Percentiles rank a stretch among this genome's conserved stretches.
phyloP scores from a whole-genome alignment of 2,329 filamentous ascomycete species.

The Aspergillus puulaauensis region DNA sequence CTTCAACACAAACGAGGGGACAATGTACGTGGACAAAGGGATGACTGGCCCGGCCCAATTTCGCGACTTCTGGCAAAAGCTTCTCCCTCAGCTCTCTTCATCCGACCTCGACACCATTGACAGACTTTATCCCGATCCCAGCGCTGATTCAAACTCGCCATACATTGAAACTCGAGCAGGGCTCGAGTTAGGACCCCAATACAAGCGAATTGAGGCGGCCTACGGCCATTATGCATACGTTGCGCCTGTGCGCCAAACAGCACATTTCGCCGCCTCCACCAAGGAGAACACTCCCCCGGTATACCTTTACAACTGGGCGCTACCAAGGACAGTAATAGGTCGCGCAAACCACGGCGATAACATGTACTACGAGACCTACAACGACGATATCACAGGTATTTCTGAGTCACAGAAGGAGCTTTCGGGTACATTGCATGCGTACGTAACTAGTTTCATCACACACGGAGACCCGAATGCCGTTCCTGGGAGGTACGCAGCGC shows the following conservation, averaged over 20 bases:
- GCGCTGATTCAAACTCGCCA: slow-evolving; percentile 29
- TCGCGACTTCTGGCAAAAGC: slow-evolving; percentile 57
- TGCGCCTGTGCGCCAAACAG: slow-evolving; percentile 50
- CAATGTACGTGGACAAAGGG: slow-evolving; percentile 58
- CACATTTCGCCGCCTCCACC: slow-evolving; percentile 38
- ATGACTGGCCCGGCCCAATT: slow-evolving; percentile 55
- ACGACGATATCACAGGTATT: slow-evolving; percentile 31
- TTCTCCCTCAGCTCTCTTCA: slow-evolving; percentile 58
- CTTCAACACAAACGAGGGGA: slow-evolving; percentile 70
- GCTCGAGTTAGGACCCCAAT: slow-evolving; percentile 48
- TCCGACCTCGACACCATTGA: slow-evolving; percentile 57
- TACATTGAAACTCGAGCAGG: slow-evolving; percentile 23
- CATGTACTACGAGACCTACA: slow-evolving; percentile 49
- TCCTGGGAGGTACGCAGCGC: slow-evolving; percentile 20
- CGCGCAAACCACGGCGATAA: slow-evolving; percentile 53
- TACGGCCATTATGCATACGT: slow-evolving; percentile 53
- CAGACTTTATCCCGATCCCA: slow-evolving; percentile 63
- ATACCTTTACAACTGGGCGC: slow-evolving; percentile 57
- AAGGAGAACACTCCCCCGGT: slow-evolving; percentile 36
- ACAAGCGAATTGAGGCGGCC: slow-evolving; percentile 51
- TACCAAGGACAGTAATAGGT: slow-evolving; percentile 43
- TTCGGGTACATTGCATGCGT: slow-evolving; percentile 46
- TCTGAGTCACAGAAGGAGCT: slow-evolving; percentile 45
- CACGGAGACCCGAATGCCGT: slow-evolving; percentile 46
- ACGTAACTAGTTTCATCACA: slow-evolving; percentile 51